These are phyloP conservation scores for Malassezia caprae DNA, from an alignment of 1,284 basidiomycete species.

Conservation along the genomic window DNA sequence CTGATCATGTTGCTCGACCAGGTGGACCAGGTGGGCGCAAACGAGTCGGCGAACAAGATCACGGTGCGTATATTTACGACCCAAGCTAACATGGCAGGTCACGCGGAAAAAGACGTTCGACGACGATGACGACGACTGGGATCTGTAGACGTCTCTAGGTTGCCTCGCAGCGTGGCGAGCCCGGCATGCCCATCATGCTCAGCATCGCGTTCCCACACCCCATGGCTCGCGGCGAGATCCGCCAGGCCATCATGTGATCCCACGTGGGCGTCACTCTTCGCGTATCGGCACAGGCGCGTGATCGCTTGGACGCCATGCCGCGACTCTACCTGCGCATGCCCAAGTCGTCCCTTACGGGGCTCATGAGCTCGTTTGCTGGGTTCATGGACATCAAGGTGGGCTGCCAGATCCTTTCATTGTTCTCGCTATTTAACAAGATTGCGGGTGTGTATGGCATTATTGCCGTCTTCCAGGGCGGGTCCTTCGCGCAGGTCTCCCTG, in stretches of 20 bases:
- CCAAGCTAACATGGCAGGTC: not conserved
- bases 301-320: conserved; percentile 21
- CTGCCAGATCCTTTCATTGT: conserved; percentile 41
- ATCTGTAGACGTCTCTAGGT: conserved; percentile 8
- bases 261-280: not conserved
- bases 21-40: conserved; percentile 53
- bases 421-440: conserved; percentile 79
- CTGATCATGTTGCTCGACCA: conserved; percentile 86
- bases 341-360: conserved; percentile 28
- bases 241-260: not conserved
- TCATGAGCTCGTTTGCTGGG: conserved; percentile 40
- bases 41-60: conserved; percentile 30
- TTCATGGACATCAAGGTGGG: conserved; percentile 47
- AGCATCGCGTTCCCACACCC: no score
- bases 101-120: conserved; percentile 14
- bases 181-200: no score
- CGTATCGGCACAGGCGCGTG: no score
- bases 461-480: conserved; percentile 74
- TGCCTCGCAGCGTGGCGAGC: not conserved
- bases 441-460: conserved; percentile 93
- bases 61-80: conserved; percentile 26
- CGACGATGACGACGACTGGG: conserved; percentile 17
- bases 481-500: conserved; percentile 65
- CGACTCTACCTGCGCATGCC: conserved; percentile 32
- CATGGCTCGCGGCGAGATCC: not conserved